Percentiles rank a stretch among this genome's conserved stretches.
Conservation (phyloP, 805 yeast genomes). For the Ogataea naganishii region DNA sequence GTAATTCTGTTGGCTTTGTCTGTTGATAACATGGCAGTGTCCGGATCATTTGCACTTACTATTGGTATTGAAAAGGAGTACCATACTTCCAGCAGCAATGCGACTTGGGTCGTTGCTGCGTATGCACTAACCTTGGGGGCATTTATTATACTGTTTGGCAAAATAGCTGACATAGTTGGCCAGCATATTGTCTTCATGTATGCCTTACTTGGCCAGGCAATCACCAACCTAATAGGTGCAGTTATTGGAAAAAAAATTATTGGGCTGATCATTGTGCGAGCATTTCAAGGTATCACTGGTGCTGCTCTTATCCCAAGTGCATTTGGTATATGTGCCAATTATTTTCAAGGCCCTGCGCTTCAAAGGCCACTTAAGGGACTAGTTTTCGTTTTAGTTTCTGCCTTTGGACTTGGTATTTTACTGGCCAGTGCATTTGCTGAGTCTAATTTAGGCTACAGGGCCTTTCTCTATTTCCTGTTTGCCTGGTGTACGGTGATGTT, state of each 20-base stretch:
- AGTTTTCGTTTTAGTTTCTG: conserved; percentile 16
- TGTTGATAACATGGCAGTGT: conserved; percentile 18
- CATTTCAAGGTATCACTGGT: conserved; percentile 28
- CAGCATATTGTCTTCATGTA: conserved; percentile 21
- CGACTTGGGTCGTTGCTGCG: conserved; percentile 32
- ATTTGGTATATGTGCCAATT: conserved; percentile 22
- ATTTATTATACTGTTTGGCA: conserved; percentile 33
- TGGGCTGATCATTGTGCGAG: conserved; percentile 26
- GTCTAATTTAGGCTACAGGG: conserved; percentile 23
- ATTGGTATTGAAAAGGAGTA: conserved; percentile 26
- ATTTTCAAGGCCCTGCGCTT: conserved; percentile 17
- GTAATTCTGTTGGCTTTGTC: conserved; percentile 8
- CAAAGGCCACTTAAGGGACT: conserved; percentile 19
- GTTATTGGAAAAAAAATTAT: conserved; percentile 21
- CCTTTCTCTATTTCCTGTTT: conserved; percentile 22
- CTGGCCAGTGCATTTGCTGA: conserved; percentile 27
- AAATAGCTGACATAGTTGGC: conserved; percentile 33
- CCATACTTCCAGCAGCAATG: conserved; percentile 26
- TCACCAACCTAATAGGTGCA: conserved; percentile 18
- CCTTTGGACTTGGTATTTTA: conserved; percentile 24
- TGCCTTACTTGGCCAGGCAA: conserved; percentile 15
- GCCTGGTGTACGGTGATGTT: conserved; percentile 13
- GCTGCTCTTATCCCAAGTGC: conserved; percentile 25
- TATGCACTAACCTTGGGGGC: conserved; percentile 37
- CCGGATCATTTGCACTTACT: conserved; percentile 16